phyloP scores from a whole-genome alignment of 2,329 filamentous ascomycete genomes.

The Erysiphe pulchra region DNA sequence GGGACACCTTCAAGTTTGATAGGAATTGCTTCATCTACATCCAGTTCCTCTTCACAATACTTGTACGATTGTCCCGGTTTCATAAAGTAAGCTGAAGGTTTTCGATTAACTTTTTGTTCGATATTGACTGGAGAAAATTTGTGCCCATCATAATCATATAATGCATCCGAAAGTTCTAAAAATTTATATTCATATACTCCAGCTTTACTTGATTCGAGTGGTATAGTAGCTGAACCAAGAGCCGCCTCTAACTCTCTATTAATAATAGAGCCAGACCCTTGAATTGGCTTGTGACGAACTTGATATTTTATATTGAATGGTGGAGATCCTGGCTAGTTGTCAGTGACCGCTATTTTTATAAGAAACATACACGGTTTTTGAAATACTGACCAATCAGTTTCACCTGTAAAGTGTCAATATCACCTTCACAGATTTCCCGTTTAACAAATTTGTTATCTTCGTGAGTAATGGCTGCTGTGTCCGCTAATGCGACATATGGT shows the following conservation, averaged over 20 bases:
- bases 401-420: conserved; percentile 72
- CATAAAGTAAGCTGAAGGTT: conserved; percentile 56
- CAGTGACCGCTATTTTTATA: conserved; percentile 1
- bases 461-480: conserved; percentile 33
- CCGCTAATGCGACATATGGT: conserved; percentile 41
- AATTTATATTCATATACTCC: conserved; percentile 76
- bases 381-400: conserved; percentile 39
- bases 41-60: conserved; percentile 69
- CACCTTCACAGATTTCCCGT: conserved; percentile 74
- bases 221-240: conserved; percentile 48
- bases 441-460: conserved; percentile 36
- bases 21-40: conserved; percentile 65
- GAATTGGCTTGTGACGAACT: conserved; percentile 42
- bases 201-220: conserved; percentile 63
- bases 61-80: conserved; percentile 85
- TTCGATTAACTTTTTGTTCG: conserved; percentile 61
- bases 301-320: conserved; percentile 71
- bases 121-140: conserved; percentile 42
- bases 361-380: background rate
- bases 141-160: conserved; percentile 51
- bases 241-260: conserved; percentile 54
- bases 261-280: conserved; percentile 36
- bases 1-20: conserved; percentile 60
- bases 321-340: conserved; percentile 30
- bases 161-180: conserved; percentile 53